A percentile compares a stretch with the other conserved stretches of the same genome.
phyloP scores from a whole-genome alignment of 371 early-diverging fungal genomes.

The Apophysomyces elegans region DNA sequence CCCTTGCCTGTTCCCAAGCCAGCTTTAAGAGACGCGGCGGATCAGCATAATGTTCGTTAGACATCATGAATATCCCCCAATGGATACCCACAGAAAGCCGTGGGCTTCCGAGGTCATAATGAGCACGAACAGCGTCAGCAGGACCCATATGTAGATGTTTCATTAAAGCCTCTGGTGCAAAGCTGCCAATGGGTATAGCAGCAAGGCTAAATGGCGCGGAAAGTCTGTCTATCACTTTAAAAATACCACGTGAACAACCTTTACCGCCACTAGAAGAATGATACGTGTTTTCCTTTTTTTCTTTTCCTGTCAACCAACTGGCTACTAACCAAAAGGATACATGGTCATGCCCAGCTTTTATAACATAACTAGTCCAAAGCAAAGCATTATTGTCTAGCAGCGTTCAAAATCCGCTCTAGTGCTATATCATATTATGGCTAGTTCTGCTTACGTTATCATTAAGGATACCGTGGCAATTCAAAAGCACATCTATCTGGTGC shows the following conservation, averaged over 20 bases:
- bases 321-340: conserved; percentile 59
- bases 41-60: conserved; percentile 70
- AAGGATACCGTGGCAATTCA: too few relatives aligned
- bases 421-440: conserved; percentile 30
- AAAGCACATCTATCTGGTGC: too few relatives aligned
- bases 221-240: conserved; percentile 52
- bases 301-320: too few relatives aligned
- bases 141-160: conserved; percentile 62
- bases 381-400: conserved; percentile 57
- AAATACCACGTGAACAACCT: conserved; percentile 62
- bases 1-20: conserved; percentile 26
- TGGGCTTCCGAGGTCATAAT: conserved; percentile 49
- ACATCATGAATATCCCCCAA: conserved; percentile 66
- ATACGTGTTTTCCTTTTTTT: too few relatives aligned
- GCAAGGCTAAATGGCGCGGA: conserved; percentile 61
- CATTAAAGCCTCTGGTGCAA: conserved; percentile 52
- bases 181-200: conserved; percentile 63
- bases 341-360: conserved; percentile 42
- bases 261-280: conserved; percentile 53
- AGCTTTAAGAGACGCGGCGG: conserved; percentile 55
- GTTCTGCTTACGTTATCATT: neutral
- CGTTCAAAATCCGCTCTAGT: conserved; percentile 57
- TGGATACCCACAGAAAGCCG: conserved; percentile 60
- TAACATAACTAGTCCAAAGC: conserved; percentile 63
- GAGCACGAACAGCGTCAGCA: conserved; percentile 57